Conservation (phyloP, 352 stramenopile genomes). For the Phytophthora sp. region DNA sequence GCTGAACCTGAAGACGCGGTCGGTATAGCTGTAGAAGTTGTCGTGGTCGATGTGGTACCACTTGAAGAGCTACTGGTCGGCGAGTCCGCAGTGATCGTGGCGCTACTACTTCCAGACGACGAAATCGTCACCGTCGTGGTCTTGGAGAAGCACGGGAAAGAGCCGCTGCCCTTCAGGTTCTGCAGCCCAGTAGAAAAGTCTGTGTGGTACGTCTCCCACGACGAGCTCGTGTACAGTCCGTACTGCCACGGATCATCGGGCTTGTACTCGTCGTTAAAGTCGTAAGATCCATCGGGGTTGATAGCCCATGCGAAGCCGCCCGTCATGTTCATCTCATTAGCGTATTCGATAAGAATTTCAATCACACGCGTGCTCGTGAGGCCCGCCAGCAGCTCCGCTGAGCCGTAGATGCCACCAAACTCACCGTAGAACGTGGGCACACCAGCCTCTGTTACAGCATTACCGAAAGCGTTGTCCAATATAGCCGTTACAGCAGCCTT, state of each 20-base stretch:
- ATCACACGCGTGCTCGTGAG: conserved; percentile 80
- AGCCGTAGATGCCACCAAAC: conserved; percentile 84
- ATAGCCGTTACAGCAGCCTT: conserved; percentile 61
- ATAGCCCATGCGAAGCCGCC: conserved; percentile 82
- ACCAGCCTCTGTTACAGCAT: conserved; percentile 49
- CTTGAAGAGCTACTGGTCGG: conserved; percentile 22
- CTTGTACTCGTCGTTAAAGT: conserved; percentile 80
- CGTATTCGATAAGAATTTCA: conserved; percentile 77
- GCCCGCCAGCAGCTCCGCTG: conserved; percentile 48
- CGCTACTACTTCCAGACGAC: conserved; percentile 36
- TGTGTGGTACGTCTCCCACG: conserved; percentile 72
- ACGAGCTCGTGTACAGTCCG: conserved; percentile 72
- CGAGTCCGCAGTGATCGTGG: conserved; percentile 36
- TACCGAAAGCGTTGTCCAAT: conserved; percentile 74
- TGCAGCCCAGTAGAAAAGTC: conserved; percentile 69
- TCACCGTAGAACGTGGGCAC: conserved; percentile 80
- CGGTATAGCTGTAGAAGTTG: conserved; percentile 23
- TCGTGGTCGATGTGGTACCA: conserved; percentile 34
- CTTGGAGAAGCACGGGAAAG: conserved; percentile 72
- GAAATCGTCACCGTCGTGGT: conserved; percentile 38
- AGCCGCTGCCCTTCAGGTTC: conserved; percentile 73
- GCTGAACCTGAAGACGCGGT: conserved; percentile 23
- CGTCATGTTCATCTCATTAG: conserved; percentile 67
- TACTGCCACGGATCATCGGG: conserved; percentile 68
- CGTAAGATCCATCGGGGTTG: conserved; percentile 79